Conservation (phyloP, 2,329 filamentous ascomycete genomes). For the Paecilomyces niveus region DNA sequence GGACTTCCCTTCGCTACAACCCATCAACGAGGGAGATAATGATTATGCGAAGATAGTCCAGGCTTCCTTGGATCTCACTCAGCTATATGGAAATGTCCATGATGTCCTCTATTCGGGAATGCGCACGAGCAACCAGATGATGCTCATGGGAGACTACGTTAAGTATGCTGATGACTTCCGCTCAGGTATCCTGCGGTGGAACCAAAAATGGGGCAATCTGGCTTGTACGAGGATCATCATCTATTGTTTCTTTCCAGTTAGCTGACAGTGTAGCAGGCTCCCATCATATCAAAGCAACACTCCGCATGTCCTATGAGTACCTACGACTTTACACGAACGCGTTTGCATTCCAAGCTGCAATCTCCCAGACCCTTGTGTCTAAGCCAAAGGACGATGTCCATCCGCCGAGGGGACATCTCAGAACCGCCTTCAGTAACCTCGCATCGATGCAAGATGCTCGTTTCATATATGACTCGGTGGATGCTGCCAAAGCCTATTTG, state of each 20-base stretch:
- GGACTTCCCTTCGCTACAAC: conserved; percentile 61
- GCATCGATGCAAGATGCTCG: conserved; percentile 56
- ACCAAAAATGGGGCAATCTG: conserved; percentile 60
- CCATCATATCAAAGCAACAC: conserved; percentile 57
- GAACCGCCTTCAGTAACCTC: conserved; percentile 46
- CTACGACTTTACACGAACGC: conserved; percentile 67
- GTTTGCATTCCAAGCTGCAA: conserved; percentile 67
- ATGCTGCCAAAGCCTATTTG: conserved; percentile 56
- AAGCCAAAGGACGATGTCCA: conserved; percentile 29
- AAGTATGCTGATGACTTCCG: conserved; percentile 71
- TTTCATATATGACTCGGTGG: conserved; percentile 60
- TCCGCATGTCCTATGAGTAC: conserved; percentile 66
- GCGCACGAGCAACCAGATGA: conserved; percentile 61
- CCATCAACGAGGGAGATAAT: conserved; percentile 52
- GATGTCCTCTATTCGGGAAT: conserved; percentile 67
- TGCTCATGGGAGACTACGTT: conserved; percentile 64
- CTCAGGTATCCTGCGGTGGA: conserved; percentile 62
- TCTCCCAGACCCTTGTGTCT: conserved; percentile 43
- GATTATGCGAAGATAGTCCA: conserved; percentile 64
- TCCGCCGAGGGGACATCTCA: conserved; percentile 32
- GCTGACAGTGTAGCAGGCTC: conserved; percentile 42
- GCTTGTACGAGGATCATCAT: conserved; percentile 43
- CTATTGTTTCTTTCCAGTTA: not conserved
- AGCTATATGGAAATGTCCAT: conserved; percentile 67
- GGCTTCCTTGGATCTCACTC: conserved; percentile 62